A percentile compares a stretch with the other conserved stretches of the same genome.
phyloP scores from a whole-genome alignment of 2,329 filamentous ascomycete species.

The Neopestalotiopsis clavispora region DNA sequence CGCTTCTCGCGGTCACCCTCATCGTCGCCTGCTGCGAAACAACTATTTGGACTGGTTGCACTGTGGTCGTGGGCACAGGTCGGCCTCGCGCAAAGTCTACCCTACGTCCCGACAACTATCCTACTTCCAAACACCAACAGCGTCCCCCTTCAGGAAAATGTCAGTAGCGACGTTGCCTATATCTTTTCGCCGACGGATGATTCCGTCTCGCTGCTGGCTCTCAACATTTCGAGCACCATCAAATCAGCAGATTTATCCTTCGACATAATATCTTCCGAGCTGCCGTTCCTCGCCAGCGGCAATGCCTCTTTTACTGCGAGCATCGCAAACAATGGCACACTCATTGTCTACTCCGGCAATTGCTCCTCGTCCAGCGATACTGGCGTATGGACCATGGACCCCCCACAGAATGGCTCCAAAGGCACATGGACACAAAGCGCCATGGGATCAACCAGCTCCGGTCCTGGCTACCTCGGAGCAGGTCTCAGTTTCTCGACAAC shows the following conservation, averaged over 20 bases:
- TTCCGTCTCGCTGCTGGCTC: constrained; percentile 60
- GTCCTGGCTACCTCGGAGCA: constrained; percentile 57
- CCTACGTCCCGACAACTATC: constrained; percentile 79
- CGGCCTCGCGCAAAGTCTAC: constrained; percentile 56
- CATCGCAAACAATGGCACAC: constrained; percentile 69
- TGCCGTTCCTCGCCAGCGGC: constrained; percentile 66
- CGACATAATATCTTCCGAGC: constrained; percentile 55
- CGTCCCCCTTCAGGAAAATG: constrained; percentile 38
- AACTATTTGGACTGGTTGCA: constrained; percentile 24
- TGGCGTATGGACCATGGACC: constrained; percentile 71
- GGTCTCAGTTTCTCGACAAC: constrained; percentile 71
- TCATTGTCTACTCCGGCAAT: constrained; percentile 76
- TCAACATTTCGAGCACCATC: constrained; percentile 68
- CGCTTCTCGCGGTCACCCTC: constrained; percentile 18
- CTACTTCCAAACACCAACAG: constrained; percentile 59
- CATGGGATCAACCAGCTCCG: constrained; percentile 31
- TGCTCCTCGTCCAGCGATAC: constrained; percentile 62
- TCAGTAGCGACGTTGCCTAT: constrained; percentile 62
- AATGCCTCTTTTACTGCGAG: constrained; percentile 69
- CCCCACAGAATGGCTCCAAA: constrained; percentile 44
- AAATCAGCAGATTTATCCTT: constrained; percentile 48
- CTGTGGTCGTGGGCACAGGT: constrained; percentile 24
- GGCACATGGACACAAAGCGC: constrained; percentile 47
- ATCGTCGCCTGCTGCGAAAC: constrained; percentile 26
- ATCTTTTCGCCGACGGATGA: constrained; percentile 65